A percentile compares a stretch with the other conserved stretches of the same genome.
Conservation (phyloP, 2,329 filamentous ascomycete genomes). For the Daldinia sp. region DNA sequence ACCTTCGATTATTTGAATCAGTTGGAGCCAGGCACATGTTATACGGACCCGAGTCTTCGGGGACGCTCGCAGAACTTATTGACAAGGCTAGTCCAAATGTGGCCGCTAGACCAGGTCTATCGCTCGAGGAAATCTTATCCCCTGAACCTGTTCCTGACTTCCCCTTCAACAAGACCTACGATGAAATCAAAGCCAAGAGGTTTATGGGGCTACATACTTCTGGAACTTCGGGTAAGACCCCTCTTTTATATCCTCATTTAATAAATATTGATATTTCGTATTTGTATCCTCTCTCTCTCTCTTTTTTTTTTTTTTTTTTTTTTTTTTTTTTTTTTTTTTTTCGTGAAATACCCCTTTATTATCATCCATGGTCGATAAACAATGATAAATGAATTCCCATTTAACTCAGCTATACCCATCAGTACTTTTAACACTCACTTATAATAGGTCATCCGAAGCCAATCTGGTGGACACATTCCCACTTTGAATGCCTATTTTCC, state of each 20-base stretch:
- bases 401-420: background rate
- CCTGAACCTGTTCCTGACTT: conserved; percentile 37
- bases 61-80: conserved; percentile 32
- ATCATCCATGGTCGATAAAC: background rate
- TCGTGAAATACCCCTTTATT: background rate
- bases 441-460: conserved; percentile 48
- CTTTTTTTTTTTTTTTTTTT: background rate
- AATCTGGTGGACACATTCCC: conserved; percentile 47
- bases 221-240: conserved; percentile 39
- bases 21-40: conserved; percentile 32
- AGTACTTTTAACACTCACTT: conserved; percentile 16
- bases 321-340: background rate
- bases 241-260: background rate
- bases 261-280: background rate
- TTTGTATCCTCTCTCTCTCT: background rate
- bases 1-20: conserved; percentile 27
- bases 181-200: conserved; percentile 34
- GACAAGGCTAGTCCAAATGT: conserved; percentile 29
- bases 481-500: conserved; percentile 33
- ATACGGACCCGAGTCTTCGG: conserved; percentile 38
- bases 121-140: conserved; percentile 32
- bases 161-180: conserved; percentile 30
- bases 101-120: conserved; percentile 25
- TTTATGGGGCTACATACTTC: conserved; percentile 41
- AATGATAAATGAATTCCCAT: background rate